A percentile compares a stretch with the other conserved stretches of the same genome.
Conservation (phyloP, 768 basidiomycete genomes). For the Tephrocybe sp. region DNA sequence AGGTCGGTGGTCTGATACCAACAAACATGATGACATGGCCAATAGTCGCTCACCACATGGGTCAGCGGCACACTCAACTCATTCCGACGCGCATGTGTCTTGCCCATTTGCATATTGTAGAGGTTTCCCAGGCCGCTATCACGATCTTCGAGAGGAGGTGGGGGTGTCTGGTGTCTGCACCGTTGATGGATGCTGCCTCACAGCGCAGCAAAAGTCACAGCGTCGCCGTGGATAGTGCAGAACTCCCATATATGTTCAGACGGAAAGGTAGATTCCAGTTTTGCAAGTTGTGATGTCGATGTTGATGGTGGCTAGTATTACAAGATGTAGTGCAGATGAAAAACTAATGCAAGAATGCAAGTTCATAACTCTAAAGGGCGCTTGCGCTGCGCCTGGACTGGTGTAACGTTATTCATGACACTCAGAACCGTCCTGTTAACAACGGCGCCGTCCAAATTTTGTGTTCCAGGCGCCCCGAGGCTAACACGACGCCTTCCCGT, state of each 20-base stretch:
- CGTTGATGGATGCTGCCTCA: not conserved
- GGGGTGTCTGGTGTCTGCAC: constrained; percentile 20
- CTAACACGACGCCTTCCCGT: constrained; percentile 18
- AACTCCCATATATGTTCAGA: not conserved
- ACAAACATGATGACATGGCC: not conserved
- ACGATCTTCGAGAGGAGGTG: constrained; percentile 8
- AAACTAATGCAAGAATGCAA: not conserved
- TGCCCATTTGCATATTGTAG: not conserved
- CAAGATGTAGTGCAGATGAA: not conserved
- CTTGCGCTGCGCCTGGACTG: constrained; percentile 15
- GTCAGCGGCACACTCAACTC: not conserved
- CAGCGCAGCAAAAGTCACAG: constrained; percentile 9
- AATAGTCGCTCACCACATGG: not conserved
- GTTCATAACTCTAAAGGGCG: constrained; percentile 13
- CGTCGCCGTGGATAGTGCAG: constrained; percentile 1
- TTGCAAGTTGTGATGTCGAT: constrained; percentile 5
- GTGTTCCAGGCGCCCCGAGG: constrained; percentile 9
- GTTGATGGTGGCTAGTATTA: constrained; percentile 1
- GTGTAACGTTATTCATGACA: constrained; percentile 12
- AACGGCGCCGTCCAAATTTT: not conserved
- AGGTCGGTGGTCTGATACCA: constrained; percentile 2
- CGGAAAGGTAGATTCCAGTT: not conserved
- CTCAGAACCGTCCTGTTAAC: constrained; percentile 18
- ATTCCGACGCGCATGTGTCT: not conserved
- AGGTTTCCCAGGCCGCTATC: constrained; percentile 4